Conservation (phyloP, 164 flowering plant genomes). For the Chimonanthus praecox region DNA sequence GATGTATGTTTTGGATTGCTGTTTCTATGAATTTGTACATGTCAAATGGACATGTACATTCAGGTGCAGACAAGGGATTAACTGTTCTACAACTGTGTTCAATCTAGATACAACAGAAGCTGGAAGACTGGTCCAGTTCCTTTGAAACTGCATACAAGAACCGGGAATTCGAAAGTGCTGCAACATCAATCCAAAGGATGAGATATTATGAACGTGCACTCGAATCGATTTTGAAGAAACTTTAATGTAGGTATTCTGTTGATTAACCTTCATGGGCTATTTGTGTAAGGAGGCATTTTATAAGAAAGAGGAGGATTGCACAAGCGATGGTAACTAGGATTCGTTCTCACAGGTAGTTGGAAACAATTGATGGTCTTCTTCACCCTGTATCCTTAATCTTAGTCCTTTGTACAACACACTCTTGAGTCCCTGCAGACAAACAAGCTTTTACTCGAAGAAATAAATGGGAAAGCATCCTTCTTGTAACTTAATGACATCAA, state of each 20-base stretch:
- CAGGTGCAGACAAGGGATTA: background rate
- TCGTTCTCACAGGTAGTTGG: too few species aligned
- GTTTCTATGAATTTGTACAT: background rate
- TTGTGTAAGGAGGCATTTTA: too few species aligned
- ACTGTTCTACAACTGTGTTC: background rate
- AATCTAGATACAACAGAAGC: constrained; percentile 49
- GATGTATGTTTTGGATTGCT: background rate
- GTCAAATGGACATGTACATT: background rate
- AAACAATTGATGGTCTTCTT: too few species aligned
- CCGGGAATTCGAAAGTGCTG: constrained; percentile 54
- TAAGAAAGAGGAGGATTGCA: too few species aligned
- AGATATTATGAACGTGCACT: constrained; percentile 70
- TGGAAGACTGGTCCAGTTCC: constrained; percentile 44
- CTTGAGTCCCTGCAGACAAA: too few species aligned
- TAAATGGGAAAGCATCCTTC: too few species aligned
- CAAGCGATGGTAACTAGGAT: too few species aligned
- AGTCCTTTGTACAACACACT: too few species aligned
- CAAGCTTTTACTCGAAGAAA: too few species aligned
- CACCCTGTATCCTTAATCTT: too few species aligned
- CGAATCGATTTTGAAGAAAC: constrained; percentile 75
- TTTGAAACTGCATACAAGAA: constrained; percentile 51
- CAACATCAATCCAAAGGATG: constrained; percentile 60
- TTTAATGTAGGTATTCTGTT: constrained; percentile 30
- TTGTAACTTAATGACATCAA: too few species aligned
- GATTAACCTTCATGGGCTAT: background rate